Conservation (phyloP, 2,329 filamentous ascomycete genomes). For the Allantophomopsis lycopodina region DNA sequence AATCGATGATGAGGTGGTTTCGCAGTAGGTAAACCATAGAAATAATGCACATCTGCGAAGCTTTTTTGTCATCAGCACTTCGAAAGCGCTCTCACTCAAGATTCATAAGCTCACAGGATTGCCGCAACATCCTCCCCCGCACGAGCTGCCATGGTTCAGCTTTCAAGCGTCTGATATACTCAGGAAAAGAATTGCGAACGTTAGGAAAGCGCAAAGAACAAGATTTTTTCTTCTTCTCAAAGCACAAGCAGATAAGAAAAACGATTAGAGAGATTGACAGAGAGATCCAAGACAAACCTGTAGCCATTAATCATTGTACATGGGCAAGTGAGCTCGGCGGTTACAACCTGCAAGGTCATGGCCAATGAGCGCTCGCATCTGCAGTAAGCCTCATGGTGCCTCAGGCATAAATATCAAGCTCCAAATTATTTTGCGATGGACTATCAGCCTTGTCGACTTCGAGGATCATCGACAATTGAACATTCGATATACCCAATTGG, state of each 20-base stretch:
- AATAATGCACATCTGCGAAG: constrained; percentile 70
- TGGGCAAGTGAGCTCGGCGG: constrained; percentile 2
- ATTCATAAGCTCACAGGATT: constrained; percentile 28
- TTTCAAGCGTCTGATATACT: neutral
- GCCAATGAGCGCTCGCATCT: neutral
- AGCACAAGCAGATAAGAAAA: too few relatives aligned
- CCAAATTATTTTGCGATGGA: neutral
- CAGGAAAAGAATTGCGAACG: too few relatives aligned
- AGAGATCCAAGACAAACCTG: too few relatives aligned
- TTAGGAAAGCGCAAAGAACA: too few relatives aligned
- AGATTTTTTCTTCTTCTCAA: too few relatives aligned
- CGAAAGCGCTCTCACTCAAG: too few relatives aligned
- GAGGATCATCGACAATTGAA: too few relatives aligned
- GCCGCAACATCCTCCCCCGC: constrained; percentile 36
- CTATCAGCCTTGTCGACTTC: too few relatives aligned
- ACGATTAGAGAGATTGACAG: too few relatives aligned
- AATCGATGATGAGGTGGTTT: constrained; percentile 69
- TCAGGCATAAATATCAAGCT: neutral
- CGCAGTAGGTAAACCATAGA: constrained; percentile 52
- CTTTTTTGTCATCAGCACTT: constrained; percentile 24
- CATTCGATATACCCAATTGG: too few relatives aligned
- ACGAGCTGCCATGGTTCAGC: constrained; percentile 25
- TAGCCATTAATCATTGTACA: too few relatives aligned
- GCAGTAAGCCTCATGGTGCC: neutral
- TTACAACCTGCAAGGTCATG: neutral